Conservation (phyloP, 2,329 filamentous ascomycete species). For the Decorospora gaudefroyi region DNA sequence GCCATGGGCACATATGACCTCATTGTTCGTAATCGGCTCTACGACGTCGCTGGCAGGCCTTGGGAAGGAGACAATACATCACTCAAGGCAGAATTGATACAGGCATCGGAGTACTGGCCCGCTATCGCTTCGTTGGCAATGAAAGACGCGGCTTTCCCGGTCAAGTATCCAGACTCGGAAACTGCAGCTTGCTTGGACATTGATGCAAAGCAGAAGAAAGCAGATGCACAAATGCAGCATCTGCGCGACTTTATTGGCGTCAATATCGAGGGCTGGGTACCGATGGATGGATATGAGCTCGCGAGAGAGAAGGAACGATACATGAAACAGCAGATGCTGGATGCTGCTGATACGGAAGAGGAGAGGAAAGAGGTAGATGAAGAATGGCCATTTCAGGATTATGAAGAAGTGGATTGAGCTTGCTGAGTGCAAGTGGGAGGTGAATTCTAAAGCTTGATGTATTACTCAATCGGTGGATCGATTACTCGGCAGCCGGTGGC, state of each 20-base stretch:
- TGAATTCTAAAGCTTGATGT: neutral
- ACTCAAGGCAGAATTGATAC: conserved; percentile 28
- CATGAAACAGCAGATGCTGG: conserved; percentile 24
- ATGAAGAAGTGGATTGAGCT: conserved; percentile 18
- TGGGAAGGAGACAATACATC: conserved; percentile 30
- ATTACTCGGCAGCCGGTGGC: too few relatives aligned
- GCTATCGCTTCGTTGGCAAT: conserved; percentile 14
- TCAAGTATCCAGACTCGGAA: conserved; percentile 16
- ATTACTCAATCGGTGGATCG: too few relatives aligned
- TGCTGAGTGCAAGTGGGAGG: too few relatives aligned
- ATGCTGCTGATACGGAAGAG: conserved; percentile 17
- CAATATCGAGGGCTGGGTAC: conserved; percentile 27
- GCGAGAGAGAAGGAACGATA: conserved; percentile 18
- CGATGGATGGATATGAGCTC: conserved; percentile 21
- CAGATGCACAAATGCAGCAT: conserved; percentile 23
- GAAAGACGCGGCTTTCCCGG: conserved; percentile 13
- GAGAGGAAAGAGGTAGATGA: conserved; percentile 12
- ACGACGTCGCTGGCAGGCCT: conserved; percentile 18
- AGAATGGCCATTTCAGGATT: conserved; percentile 20
- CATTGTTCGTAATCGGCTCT: conserved; percentile 14
- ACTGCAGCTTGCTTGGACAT: conserved; percentile 15
- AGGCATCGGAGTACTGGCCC: conserved; percentile 21
- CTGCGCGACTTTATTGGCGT: conserved; percentile 24
- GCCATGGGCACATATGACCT: conserved; percentile 17
- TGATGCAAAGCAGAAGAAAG: conserved; percentile 21